Conservation (phyloP, 2,329 filamentous ascomycete species). For the Coleophoma eucalyptorum region DNA sequence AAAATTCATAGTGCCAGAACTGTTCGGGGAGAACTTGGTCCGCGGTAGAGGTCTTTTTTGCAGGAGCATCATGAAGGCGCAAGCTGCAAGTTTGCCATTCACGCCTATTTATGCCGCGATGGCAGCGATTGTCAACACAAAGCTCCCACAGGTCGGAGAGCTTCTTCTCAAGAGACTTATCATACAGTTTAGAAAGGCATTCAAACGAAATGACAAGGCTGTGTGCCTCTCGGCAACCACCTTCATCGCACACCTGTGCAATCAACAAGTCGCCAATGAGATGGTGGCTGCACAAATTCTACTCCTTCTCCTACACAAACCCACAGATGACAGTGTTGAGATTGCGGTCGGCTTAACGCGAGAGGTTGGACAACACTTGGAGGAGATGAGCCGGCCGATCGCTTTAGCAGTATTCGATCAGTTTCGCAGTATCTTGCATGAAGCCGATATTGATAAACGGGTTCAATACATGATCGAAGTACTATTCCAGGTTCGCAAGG, state of each 20-base stretch:
- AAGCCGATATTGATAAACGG: slow-evolving; percentile 94
- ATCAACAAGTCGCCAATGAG: slow-evolving; percentile 93
- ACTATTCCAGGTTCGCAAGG: slow-evolving; percentile 92
- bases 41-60: slow-evolving; percentile 91
- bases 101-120: slow-evolving; percentile 96
- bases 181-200: slow-evolving; percentile 91
- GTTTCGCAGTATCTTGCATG: slow-evolving; percentile 91
- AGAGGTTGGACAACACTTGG: slow-evolving; percentile 89
- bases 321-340: slow-evolving; percentile 95
- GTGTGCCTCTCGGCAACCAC: slow-evolving; percentile 91
- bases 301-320: slow-evolving; percentile 87
- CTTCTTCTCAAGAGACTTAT: slow-evolving; percentile 81
- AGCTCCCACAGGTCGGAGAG: slow-evolving; percentile 91
- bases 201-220: slow-evolving; percentile 94
- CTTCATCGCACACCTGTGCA: slow-evolving; percentile 92
- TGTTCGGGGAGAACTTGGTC: slow-evolving; percentile 92
- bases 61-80: slow-evolving; percentile 96
- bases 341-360: slow-evolving; percentile 92
- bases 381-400: slow-evolving; percentile 91
- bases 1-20: slow-evolving; percentile 92
- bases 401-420: slow-evolving; percentile 91
- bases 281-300: slow-evolving; percentile 91
- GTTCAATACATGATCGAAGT: slow-evolving; percentile 99
- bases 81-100: slow-evolving; percentile 91
- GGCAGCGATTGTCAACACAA: slow-evolving; percentile 95